phyloP scores from a whole-genome alignment of 768 basidiomycete genomes.

The Panaeolus cyanescens region DNA sequence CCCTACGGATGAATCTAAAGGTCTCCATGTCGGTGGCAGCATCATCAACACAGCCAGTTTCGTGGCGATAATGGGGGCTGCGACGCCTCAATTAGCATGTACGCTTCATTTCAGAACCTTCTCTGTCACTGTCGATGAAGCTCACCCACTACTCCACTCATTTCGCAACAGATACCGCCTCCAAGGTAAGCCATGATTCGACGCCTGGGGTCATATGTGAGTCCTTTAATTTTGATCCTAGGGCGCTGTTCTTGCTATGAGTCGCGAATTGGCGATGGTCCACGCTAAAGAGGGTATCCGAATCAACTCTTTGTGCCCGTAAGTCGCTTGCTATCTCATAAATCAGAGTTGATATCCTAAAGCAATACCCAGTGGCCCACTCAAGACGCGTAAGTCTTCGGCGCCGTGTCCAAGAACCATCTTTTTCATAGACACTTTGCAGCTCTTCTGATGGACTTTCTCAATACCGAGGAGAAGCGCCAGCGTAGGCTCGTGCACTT shows the following conservation, averaged over 20 bases:
- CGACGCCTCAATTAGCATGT: conserved; percentile 98
- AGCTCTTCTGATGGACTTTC: conserved; percentile 98
- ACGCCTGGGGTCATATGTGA: not conserved
- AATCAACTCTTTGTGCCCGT: conserved; percentile 96
- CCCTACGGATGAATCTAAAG: conserved; percentile 77
- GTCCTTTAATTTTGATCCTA: conserved; percentile 26
- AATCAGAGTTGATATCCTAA: conserved; percentile 3
- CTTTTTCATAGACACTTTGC: conserved; percentile 17
- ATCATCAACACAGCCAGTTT: conserved; percentile 99
- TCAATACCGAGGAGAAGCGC: conserved; percentile 94
- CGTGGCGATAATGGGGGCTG: conserved; percentile 93
- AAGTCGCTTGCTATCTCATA: conserved; percentile 31
- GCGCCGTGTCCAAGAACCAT: conserved; percentile 5
- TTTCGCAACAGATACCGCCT: conserved; percentile 76
- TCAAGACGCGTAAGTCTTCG: conserved; percentile 80
- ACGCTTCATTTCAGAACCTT: conserved; percentile 8
- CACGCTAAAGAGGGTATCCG: conserved; percentile 98
- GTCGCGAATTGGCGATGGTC: conserved; percentile 95
- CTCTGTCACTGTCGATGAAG: not conserved
- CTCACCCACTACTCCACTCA: conserved; percentile 15
- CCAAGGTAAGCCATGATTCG: conserved; percentile 63
- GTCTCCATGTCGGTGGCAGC: conserved; percentile 80
- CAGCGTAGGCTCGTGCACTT: conserved; percentile 88
- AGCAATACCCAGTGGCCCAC: conserved; percentile 67
- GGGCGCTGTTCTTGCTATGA: conserved; percentile 99